These are phyloP conservation scores for Aegilops tauschii DNA, from an alignment of 176 grass and related monocot genomes.

Conservation along the genomic window DNA sequence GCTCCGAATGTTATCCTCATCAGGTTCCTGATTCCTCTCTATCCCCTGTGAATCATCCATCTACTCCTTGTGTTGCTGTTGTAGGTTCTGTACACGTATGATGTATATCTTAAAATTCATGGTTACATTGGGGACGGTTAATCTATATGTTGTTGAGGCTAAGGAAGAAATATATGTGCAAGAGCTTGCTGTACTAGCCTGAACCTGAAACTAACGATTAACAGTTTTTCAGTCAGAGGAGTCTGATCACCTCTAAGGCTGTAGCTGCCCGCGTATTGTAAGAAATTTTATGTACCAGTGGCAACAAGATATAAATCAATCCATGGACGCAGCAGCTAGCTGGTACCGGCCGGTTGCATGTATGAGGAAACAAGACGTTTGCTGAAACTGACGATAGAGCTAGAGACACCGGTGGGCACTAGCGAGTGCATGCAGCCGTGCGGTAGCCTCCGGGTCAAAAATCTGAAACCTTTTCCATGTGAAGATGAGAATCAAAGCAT, in stretches of 20 bases:
- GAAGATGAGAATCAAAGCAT: neutral
- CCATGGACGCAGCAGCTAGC: neutral
- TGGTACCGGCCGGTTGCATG: neutral
- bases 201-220: neutral
- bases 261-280: neutral
- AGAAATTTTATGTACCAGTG: neutral
- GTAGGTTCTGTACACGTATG: too few species aligned
- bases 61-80: neutral
- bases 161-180: neutral
- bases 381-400: neutral
- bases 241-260: neutral
- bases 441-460: neutral
- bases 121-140: too few species aligned
- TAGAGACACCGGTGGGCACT: neutral
- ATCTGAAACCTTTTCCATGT: neutral
- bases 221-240: neutral
- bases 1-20: neutral
- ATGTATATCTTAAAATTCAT: too few species aligned
- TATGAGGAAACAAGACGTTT: neutral
- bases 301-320: neutral
- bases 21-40: constrained; percentile 43
- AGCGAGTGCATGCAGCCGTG: neutral
- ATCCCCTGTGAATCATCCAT: constrained; percentile 24
- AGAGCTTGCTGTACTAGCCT: neutral
- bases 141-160: too few species aligned